Evolutionary conservation across 148 eudicot genomes (phyloP).

Genomic region (Amaranthus palmeri): DNA sequence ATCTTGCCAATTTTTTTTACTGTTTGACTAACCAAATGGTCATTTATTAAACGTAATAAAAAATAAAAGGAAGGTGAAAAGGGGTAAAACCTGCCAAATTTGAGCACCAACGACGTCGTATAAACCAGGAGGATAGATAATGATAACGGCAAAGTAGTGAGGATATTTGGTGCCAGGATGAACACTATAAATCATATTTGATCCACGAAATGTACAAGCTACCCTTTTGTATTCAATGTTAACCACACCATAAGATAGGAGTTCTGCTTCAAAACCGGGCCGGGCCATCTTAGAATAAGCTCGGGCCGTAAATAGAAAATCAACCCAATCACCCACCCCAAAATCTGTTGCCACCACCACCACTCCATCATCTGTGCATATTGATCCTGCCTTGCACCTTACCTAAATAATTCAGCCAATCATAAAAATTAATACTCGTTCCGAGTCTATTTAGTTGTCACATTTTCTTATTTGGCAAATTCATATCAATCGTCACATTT

Average conservation of each 20-base stretch:
- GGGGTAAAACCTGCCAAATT: constrained; percentile 20
- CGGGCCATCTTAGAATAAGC: constrained; percentile 22
- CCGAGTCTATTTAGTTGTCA: no score
- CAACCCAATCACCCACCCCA: constrained; percentile 19
- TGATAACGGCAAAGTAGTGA: constrained; percentile 24
- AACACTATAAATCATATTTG: constrained; percentile 4
- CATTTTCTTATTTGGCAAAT: no score
- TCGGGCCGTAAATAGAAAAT: constrained; percentile 13
- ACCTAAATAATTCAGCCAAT: neutral
- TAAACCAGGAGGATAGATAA: constrained; percentile 13
- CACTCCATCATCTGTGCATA: constrained; percentile 23
- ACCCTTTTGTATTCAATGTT: constrained; percentile 9
- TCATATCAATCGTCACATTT: no score
- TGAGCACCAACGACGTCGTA: constrained; percentile 22
- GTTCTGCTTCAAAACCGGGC: constrained; percentile 7
- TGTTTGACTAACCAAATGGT: no score
- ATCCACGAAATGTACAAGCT: constrained; percentile 12
- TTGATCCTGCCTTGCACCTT: constrained; percentile 17
- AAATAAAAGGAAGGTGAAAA: neutral
- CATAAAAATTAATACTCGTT: no score
- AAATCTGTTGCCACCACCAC: constrained; percentile 24
- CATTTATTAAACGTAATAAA: no score
- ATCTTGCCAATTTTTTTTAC: no score
- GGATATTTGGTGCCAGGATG: constrained; percentile 19
- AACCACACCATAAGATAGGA: constrained; percentile 10